Base-by-base conservation (phyloP, 139 green algal genomes). In the Chlorella vulgaris region DNA sequence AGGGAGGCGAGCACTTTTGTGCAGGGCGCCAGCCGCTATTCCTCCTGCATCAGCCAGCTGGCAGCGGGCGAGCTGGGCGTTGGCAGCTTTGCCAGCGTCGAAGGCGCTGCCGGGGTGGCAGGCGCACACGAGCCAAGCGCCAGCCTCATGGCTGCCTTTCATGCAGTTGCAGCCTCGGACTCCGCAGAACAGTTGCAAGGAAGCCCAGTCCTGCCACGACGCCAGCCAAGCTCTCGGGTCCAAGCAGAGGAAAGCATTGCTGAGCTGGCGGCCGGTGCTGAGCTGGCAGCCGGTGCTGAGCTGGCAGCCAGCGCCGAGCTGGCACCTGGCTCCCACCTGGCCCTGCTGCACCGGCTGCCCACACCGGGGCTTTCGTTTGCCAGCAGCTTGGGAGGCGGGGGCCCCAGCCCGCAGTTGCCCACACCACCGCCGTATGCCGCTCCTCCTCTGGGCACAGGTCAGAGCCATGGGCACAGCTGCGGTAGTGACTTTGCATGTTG, bases 221-320 rank as follows among this genome's bases (percentile, higher is more conserved):
- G 6, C n/a, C 61, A 8, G 61, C 8, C 63, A 28, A 28, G 7
- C 33, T 3, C 3, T 38, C 67, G 35, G 39, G 1, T 28, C 38
- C 3, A 35, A 18, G n/a, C 7, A 26, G 7, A 5, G 65, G 31
- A 22, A 18, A 10, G 2, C 10, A 10, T 35, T 29, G 26, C 61
- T 38, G 26, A 40, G n/a, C 69, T 61, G 43, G 69, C 69, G 51
- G 69, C 42, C 42, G 62, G 69, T 19, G 42, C 69, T 31, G 69
- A 76, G 13, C n/a, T 76, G 43, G 69, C 29, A 18, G 26, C 4
- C 10, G 26, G 18, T 29, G 26, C 61, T 38, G 26, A 40, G n/a
- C 69, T 61, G 43, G 69, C 69, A 40, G 69, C 42, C 42, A 76
- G 69, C n/a, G 42, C 69, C 19, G 69, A 76, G 13, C n/a, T 76